These are phyloP conservation scores for Aaosphaeria arxii DNA, from an alignment of 2,329 filamentous ascomycete species.

Conservation along the genomic window DNA sequence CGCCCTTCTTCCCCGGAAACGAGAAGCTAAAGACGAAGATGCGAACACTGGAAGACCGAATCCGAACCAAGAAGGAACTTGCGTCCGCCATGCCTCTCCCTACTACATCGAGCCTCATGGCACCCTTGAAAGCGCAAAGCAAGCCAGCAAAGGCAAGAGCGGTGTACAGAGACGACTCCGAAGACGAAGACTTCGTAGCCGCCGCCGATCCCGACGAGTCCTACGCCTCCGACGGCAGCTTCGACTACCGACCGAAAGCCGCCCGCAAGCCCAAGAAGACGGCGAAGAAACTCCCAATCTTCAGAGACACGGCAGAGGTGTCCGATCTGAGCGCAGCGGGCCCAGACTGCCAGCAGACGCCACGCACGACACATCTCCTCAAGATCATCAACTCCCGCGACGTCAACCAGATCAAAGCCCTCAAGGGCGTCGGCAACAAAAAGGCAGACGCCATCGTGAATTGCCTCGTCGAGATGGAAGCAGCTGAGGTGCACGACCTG, in stretches of 20 bases:
- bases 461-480: constrained; percentile 47
- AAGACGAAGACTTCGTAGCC: constrained; percentile 43
- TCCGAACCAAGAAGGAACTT: constrained; percentile 41
- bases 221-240: constrained; percentile 37
- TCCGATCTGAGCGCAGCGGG: constrained; percentile 4
- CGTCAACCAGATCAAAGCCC: constrained; percentile 59
- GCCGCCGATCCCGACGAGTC: constrained; percentile 37
- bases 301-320: constrained; percentile 26
- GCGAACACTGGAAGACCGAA: constrained; percentile 49
- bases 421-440: constrained; percentile 71
- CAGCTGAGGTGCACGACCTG: constrained; percentile 40
- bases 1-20: constrained; percentile 83
- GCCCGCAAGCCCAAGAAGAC: constrained; percentile 30
- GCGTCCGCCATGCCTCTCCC: constrained; percentile 2
- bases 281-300: constrained; percentile 35
- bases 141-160: constrained; percentile 16
- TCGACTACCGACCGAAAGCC: constrained; percentile 36
- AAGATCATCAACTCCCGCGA: constrained; percentile 73
- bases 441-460: constrained; percentile 59
- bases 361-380: constrained; percentile 61
- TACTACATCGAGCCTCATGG: constrained; percentile 35
- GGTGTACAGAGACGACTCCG: constrained; percentile 13
- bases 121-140: constrained; percentile 28
- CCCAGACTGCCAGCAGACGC: constrained; percentile 38
- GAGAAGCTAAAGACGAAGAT: constrained; percentile 66